Conservation (phyloP, 164 flowering plant genomes). For the Litsea cubeba region DNA sequence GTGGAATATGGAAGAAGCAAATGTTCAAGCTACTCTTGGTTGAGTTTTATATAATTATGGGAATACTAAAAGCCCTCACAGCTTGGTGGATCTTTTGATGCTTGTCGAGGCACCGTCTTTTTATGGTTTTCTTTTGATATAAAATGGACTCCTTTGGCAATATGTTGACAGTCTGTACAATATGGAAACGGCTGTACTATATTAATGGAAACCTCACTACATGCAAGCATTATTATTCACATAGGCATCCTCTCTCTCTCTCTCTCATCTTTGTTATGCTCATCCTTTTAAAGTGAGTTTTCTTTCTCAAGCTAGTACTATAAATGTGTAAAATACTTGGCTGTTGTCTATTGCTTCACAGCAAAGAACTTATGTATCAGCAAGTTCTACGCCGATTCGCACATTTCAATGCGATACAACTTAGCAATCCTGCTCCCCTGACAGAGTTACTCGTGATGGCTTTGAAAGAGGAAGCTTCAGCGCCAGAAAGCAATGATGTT, state of each 20-base stretch:
- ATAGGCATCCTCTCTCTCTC: no score
- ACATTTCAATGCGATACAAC: constrained; percentile 90
- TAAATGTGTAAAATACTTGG: not conserved
- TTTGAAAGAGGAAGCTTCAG: constrained; percentile 74
- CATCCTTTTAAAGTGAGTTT: not conserved
- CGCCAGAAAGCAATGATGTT: constrained; percentile 45
- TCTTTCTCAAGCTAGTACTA: not conserved
- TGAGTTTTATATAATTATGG: no score
- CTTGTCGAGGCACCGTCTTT: no score
- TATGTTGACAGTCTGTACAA: no score
- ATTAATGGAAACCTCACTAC: no score
- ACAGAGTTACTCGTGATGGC: constrained; percentile 68
- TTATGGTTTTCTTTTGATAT: no score
- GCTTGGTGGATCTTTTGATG: no score
- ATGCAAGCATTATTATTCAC: no score
- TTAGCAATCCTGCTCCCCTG: constrained; percentile 82
- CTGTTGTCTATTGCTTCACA: constrained; percentile 24
- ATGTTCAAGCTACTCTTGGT: not conserved
- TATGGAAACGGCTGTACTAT: no score
- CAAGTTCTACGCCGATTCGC: constrained; percentile 87
- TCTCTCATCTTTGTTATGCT: no score
- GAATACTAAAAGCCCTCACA: no score
- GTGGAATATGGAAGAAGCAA: not conserved
- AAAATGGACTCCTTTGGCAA: no score
- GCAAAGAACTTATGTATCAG: constrained; percentile 99